These are phyloP conservation scores for Cicer arietinum DNA, from an alignment of 306 rosid species.

Conservation along the genomic window DNA sequence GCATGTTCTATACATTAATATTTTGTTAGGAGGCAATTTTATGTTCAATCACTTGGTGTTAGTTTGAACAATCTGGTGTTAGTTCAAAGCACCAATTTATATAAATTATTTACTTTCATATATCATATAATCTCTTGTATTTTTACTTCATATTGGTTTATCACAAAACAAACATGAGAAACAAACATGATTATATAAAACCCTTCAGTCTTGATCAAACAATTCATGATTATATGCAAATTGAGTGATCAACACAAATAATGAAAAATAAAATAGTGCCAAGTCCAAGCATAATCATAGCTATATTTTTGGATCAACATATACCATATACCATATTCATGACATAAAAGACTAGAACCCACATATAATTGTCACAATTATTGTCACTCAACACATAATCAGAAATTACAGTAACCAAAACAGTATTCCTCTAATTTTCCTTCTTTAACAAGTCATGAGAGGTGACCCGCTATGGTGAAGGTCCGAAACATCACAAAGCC, in stretches of 20 bases:
- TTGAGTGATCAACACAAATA: background rate
- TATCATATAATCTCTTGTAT: conserved; percentile 4
- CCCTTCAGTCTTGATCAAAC: background rate
- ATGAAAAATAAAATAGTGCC: background rate
- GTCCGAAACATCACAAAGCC: conserved; percentile 81
- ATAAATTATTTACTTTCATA: background rate
- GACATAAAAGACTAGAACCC: background rate
- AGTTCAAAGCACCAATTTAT: conserved; percentile 9
- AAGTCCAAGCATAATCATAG: background rate
- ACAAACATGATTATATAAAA: too few species aligned
- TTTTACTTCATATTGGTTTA: conserved; percentile 4
- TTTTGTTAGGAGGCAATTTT: too few species aligned
- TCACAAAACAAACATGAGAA: conserved; percentile 20
- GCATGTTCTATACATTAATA: too few species aligned
- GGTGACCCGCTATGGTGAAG: conserved; percentile 94
- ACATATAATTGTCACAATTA: background rate
- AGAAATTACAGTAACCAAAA: conserved; percentile 19
- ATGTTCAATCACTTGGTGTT: too few species aligned
- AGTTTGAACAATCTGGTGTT: too few species aligned
- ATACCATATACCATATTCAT: conserved; percentile 23
- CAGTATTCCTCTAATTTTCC: conserved; percentile 5
- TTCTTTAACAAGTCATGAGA: conserved; percentile 69
- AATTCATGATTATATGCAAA: background rate
- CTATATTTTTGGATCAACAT: conserved; percentile 13
- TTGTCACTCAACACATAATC: conserved; percentile 13